phyloP scores from a whole-genome alignment of 2,329 filamentous ascomycete genomes.

The Nothophaeocryptopus gaeumannii region DNA sequence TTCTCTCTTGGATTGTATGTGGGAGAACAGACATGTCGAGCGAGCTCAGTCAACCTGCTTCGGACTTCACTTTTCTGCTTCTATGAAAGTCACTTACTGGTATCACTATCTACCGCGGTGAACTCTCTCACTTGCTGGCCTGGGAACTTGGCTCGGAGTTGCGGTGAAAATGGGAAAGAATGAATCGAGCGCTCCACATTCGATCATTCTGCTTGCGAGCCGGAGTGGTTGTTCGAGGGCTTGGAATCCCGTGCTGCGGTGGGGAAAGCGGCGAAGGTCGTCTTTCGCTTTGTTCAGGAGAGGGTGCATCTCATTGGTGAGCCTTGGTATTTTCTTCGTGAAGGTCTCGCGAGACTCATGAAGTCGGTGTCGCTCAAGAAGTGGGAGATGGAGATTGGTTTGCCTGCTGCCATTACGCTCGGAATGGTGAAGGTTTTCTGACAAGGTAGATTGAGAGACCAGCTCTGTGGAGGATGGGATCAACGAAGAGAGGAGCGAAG shows the following conservation, averaged over 20 bases:
- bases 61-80: background rate
- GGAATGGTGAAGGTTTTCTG: too few relatives aligned
- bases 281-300: background rate
- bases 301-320: background rate
- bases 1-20: too few relatives aligned
- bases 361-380: too few relatives aligned
- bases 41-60: background rate
- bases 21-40: background rate
- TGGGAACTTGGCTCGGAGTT: background rate
- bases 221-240: background rate
- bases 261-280: too few relatives aligned
- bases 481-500: too few relatives aligned
- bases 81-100: background rate
- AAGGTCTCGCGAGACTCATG: too few relatives aligned
- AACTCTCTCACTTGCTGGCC: background rate
- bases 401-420: too few relatives aligned
- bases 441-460: too few relatives aligned
- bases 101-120: background rate
- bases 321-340: too few relatives aligned
- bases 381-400: too few relatives aligned
- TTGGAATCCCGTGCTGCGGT: background rate
- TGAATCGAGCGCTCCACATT: slow-evolving; percentile 1
- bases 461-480: too few relatives aligned
- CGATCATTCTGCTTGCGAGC: background rate
- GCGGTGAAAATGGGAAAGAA: background rate